A percentile compares a stretch with the other conserved stretches of the same genome.
phyloP scores from a whole-genome alignment of 768 basidiomycete species.

The Serendipita indica region DNA sequence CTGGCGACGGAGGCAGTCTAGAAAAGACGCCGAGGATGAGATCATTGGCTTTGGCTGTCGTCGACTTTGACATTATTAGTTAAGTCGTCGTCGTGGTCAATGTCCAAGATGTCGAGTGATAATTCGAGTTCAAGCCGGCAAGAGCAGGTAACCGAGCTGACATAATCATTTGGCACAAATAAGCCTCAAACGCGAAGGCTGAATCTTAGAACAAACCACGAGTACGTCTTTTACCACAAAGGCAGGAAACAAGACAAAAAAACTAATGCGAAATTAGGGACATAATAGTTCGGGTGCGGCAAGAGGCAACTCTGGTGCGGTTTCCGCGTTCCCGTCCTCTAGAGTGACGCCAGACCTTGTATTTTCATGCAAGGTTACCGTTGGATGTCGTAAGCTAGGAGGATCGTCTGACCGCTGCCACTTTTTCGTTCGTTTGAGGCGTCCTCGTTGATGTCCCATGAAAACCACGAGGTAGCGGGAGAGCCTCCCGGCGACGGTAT shows the following conservation, averaged over 20 bases:
- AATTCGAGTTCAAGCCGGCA: neutral
- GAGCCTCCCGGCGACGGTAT: neutral
- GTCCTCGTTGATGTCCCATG: constrained; percentile 8
- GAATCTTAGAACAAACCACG: constrained; percentile 42
- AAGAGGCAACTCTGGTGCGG: constrained; percentile 68
- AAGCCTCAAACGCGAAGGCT: neutral
- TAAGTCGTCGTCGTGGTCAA: constrained; percentile 39
- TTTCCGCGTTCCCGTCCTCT: constrained; percentile 54
- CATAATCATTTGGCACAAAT: constrained; percentile 26
- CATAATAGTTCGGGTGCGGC: constrained; percentile 87
- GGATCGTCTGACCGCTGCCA: too few species aligned
- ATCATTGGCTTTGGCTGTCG: constrained; percentile 48
- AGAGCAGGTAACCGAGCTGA: constrained; percentile 20
- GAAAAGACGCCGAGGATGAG: constrained; percentile 48
- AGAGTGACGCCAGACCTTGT: constrained; percentile 14
- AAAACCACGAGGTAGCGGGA: neutral
- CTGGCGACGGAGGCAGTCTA: constrained; percentile 41
- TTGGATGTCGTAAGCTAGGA: neutral
- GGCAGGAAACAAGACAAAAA: neutral
- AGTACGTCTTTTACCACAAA: constrained; percentile 11
- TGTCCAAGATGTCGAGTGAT: neutral
- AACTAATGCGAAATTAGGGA: constrained; percentile 37
- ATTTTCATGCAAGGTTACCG: neutral
- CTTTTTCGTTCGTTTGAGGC: neutral
- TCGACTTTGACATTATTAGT: constrained; percentile 26